Conservation (phyloP, 441 rosid genomes). For the Eutrema salsugineum region DNA sequence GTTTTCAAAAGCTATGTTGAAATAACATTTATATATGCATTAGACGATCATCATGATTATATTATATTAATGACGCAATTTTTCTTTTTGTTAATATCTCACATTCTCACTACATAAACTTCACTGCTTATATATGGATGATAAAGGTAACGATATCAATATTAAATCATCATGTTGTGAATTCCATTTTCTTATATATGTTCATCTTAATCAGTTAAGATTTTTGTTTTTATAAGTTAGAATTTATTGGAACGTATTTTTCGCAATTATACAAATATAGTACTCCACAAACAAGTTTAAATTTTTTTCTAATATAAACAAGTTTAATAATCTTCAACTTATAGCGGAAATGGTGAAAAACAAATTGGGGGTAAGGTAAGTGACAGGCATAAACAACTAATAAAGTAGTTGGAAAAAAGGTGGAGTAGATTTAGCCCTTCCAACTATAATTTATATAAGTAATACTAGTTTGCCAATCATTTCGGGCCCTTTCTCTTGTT, state of each 20-base stretch:
- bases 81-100: too few species aligned
- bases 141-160: background rate
- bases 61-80: too few species aligned
- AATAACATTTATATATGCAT: too few species aligned
- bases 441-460: background rate
- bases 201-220: background rate
- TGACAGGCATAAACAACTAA: background rate
- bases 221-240: background rate
- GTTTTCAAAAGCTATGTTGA: too few species aligned
- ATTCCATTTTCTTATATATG: background rate
- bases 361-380: background rate
- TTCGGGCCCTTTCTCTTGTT: constrained; percentile 14
- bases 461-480: constrained; percentile 14
- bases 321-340: too few species aligned
- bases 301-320: background rate
- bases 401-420: background rate
- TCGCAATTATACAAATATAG: background rate
- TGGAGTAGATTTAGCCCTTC: constrained; percentile 9
- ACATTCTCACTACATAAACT: too few species aligned
- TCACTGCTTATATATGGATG: background rate
- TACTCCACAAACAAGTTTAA: background rate
- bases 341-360: background rate
- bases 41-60: too few species aligned
- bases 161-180: background rate
- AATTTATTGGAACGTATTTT: background rate